These are phyloP conservation scores for Fusarium euwallaceae DNA, from an alignment of 2,329 filamentous ascomycete species.

Conservation along the genomic window DNA sequence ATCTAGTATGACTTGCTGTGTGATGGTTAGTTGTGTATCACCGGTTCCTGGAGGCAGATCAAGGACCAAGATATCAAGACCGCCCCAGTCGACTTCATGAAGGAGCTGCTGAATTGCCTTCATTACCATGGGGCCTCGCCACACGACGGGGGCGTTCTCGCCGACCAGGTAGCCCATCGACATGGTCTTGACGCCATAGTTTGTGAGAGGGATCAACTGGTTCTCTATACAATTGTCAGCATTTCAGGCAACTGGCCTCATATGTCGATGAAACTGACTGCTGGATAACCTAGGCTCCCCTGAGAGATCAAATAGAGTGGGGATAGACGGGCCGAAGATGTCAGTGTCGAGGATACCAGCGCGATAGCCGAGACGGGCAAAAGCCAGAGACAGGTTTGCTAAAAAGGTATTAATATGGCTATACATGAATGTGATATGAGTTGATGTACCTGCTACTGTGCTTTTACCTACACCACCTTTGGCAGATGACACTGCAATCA, in stretches of 20 bases:
- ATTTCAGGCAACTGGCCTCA: not conserved
- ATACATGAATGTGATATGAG: not conserved
- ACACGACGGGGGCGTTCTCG: slow-evolving; percentile 86
- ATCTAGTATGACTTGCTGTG: slow-evolving; percentile 91
- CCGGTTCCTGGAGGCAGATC: slow-evolving; percentile 96
- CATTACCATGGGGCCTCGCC: slow-evolving; percentile 97
- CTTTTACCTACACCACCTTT: slow-evolving; percentile 99
- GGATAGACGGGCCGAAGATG: slow-evolving; percentile 96
- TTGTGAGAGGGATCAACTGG: slow-evolving; percentile 86
- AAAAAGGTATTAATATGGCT: not conserved
- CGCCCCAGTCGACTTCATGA: slow-evolving; percentile 94
- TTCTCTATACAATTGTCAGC: slow-evolving; percentile 67
- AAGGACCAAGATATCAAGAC: slow-evolving; percentile 87
- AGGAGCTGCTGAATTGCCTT: slow-evolving; percentile 96
- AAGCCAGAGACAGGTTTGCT: slow-evolving; percentile 87
- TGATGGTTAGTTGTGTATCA: slow-evolving; percentile 96
- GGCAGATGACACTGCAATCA: slow-evolving; percentile 96
- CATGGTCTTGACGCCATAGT: slow-evolving; percentile 98
- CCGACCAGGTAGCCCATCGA: slow-evolving; percentile 95
- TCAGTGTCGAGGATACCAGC: slow-evolving; percentile 94
- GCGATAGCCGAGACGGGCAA: slow-evolving; percentile 84
- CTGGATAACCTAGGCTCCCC: slow-evolving; percentile 82
- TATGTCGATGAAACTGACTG: slow-evolving; percentile 63
- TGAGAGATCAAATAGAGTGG: slow-evolving; percentile 86
- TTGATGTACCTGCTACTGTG: slow-evolving; percentile 79